A percentile compares a stretch with the other conserved stretches of the same genome.
These are phyloP conservation scores for Aspergillus egyptiacus DNA, from an alignment of 495 filamentous ascomycete species.

Conservation along the genomic window DNA sequence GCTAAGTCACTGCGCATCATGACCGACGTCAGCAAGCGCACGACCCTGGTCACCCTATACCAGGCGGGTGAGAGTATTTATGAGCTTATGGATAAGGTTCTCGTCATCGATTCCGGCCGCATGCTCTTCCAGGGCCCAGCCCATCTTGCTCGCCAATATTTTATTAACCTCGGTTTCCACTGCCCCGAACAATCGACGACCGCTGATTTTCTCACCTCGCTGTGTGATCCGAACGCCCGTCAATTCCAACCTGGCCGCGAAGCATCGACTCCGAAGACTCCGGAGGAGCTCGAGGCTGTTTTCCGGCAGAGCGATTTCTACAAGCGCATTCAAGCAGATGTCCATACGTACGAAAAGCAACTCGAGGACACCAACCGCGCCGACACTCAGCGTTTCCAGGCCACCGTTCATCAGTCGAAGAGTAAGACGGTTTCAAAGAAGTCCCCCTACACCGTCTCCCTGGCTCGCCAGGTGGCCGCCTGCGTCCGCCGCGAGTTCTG, in stretches of 20 bases:
- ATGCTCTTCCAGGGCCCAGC: conserved; percentile 62
- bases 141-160: conserved; percentile 60
- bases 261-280: conserved; percentile 53
- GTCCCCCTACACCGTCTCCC: conserved; percentile 66
- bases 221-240: conserved; percentile 70
- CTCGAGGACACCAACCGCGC: conserved; percentile 52
- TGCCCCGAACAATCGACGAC: conserved; percentile 65
- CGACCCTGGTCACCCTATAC: conserved; percentile 78
- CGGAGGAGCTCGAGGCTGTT: conserved; percentile 55
- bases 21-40: conserved; percentile 75
- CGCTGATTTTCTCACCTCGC: conserved; percentile 67
- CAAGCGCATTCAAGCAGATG: conserved; percentile 48
- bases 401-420: conserved; percentile 60
- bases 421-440: conserved; percentile 61
- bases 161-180: conserved; percentile 61
- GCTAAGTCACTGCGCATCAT: conserved; percentile 72
- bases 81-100: conserved; percentile 72
- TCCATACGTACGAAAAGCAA: conserved; percentile 54
- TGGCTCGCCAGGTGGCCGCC: conserved; percentile 59
- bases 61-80: conserved; percentile 81
- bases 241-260: conserved; percentile 60
- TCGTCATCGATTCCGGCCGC: conserved; percentile 60
- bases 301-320: conserved; percentile 51
- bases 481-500: conserved; percentile 72
- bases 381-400: conserved; percentile 66